Percentiles rank a stretch among this genome's conserved stretches.
These are phyloP conservation scores for Podaxis sp. DNA, from an alignment of 768 basidiomycete species.

Conservation along the genomic window DNA sequence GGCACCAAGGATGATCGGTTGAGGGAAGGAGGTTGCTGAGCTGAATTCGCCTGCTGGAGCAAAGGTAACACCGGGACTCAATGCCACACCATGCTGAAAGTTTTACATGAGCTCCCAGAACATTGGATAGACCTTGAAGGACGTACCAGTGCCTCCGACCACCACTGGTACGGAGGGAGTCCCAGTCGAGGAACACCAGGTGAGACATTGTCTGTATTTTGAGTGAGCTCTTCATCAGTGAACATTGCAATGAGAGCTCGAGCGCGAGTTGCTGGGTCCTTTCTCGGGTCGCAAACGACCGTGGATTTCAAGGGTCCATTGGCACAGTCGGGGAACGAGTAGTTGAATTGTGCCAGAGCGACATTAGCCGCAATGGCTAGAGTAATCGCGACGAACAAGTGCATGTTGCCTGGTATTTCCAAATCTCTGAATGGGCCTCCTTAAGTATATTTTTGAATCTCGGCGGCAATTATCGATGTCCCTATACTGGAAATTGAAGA, in stretches of 20 bases:
- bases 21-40: conserved; percentile 59
- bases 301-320: conserved; percentile 44
- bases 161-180: conserved; percentile 60
- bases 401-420: conserved; percentile 2
- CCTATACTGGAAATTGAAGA: background rate
- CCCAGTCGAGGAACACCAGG: conserved; percentile 55
- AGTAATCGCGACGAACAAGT: conserved; percentile 1
- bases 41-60: conserved; percentile 50
- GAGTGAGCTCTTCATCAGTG: conserved; percentile 50
- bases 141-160: conserved; percentile 57
- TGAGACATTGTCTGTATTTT: conserved; percentile 48
- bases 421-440: background rate
- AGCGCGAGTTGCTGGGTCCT: conserved; percentile 46
- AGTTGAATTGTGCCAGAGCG: conserved; percentile 21
- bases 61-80: conserved; percentile 52
- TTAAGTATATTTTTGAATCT: conserved; percentile 3
- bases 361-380: background rate
- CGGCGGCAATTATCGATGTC: background rate
- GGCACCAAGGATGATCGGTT: conserved; percentile 53
- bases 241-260: conserved; percentile 48
- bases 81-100: conserved; percentile 53
- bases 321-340: conserved; percentile 50
- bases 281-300: conserved; percentile 46
- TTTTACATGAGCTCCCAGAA: conserved; percentile 1
- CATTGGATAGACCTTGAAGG: background rate